Base-by-base conservation (phyloP, 139 green algal genomes). In the Chlamydomonas sp. region DNA sequence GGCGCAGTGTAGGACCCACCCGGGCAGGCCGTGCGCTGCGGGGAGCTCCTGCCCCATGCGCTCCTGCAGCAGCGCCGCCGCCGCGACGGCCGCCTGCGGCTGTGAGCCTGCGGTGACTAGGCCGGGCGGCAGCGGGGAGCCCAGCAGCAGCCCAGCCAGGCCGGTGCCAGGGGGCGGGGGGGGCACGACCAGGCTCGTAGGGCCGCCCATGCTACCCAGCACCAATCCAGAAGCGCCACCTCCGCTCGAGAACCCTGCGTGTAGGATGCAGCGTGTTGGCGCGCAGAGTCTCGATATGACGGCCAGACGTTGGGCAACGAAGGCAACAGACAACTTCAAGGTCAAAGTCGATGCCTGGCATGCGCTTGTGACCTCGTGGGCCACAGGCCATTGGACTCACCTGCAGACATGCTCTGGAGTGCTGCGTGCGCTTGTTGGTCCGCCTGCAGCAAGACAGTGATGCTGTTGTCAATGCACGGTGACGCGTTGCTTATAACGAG, bases 121-220 rank as follows among this genome's bases (percentile, higher is more conserved):
- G 0, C 83, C 83, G 0, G 83, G 83, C 9, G 83, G 83, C 62
- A 87, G 83, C 49, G 31, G 83, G 31, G 64, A 73, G 3, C 83
- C 83, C n/a, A 87, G 83, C 60, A 87, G n/a, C 72, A 87, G 72
- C 18, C 83, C 83, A 1, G 83, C 83, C 17, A 87, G 73, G 17
- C 83, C 83, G 0, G 73, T 66, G 31, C 83, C 83, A 8, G 49
- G n/a, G 3, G 82, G 82, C 17, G 82, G 82, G 1, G 82, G 71
- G 0, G 71, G 20, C 12, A 86, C 82, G 31, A 49, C 31, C 31
- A 49, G 31, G 31, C 31, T 49, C 31, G 31, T 49, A 49, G 31
- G 31, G 31, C 31, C 31, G 31, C 31, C 31, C 31, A 49, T 49
- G 31, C 31, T 49, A 49, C 31, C 31, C 31, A 49, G 31, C 31